Conservation (phyloP, 2,329 filamentous ascomycete genomes). For the Penicillium sp. region DNA sequence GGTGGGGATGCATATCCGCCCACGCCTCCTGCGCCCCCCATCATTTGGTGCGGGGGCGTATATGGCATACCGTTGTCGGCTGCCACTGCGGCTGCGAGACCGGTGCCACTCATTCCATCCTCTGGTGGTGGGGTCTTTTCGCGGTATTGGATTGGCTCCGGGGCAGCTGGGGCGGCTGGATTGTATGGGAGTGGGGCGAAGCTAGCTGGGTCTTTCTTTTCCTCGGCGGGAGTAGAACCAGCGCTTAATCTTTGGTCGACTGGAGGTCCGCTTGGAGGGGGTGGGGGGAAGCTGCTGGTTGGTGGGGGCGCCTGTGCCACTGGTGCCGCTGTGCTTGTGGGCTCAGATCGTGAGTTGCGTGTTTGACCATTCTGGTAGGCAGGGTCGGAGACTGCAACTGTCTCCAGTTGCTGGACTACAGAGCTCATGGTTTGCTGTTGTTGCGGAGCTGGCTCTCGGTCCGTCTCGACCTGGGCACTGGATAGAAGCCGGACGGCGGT, state of each 20-base stretch:
- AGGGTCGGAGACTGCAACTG: conserved; percentile 58
- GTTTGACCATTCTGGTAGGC: conserved; percentile 49
- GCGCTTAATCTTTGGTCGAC: conserved; percentile 16
- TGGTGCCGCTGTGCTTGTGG: conserved; percentile 18
- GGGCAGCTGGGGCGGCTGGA: conserved; percentile 64
- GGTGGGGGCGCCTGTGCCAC: conserved; percentile 21
- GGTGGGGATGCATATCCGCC: conserved; percentile 27
- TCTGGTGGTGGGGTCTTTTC: conserved; percentile 65
- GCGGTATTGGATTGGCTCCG: conserved; percentile 63
- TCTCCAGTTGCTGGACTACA: conserved; percentile 64
- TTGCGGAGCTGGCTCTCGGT: conserved; percentile 45
- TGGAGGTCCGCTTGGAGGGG: conserved; percentile 27
- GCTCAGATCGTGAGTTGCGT: conserved; percentile 38
- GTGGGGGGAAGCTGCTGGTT: conserved; percentile 28
- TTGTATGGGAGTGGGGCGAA: conserved; percentile 62
- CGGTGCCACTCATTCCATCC: conserved; percentile 53
- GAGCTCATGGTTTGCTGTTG: conserved; percentile 52
- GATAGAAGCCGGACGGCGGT: conserved; percentile 40
- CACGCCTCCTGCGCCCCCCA: conserved; percentile 13
- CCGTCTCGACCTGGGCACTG: conserved; percentile 48
- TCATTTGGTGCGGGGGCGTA: conserved; percentile 30
- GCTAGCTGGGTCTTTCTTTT: conserved; percentile 33
- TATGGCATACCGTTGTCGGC: conserved; percentile 40
- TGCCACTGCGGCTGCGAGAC: conserved; percentile 44
- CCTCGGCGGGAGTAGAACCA: conserved; percentile 17